Evolutionary conservation across 305 asterid species (phyloP), one percentile per base, ranked within the genome.

Genomic region (Plantago coronopus): DNA sequence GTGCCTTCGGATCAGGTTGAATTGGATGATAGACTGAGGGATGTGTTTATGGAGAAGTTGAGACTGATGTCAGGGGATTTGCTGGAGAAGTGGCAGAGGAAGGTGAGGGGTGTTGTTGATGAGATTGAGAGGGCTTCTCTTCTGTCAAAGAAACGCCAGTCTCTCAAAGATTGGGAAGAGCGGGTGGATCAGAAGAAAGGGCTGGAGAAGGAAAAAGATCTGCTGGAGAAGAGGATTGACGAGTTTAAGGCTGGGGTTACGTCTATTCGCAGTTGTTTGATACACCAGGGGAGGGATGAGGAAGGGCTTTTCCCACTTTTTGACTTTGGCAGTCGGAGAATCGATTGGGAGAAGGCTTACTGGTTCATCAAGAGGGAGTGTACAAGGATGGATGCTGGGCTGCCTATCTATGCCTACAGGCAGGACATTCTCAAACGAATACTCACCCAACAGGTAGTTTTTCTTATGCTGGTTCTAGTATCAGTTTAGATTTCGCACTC

Each of bases 321-420:
- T 42, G 62, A 17, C 37, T 75, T 86, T 58, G 14, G 21, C 6
- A 79, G 59, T 15, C 75, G 78, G 22, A 79, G 70, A 19, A 63
- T 81, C 9, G 74, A 74, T 31, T 89, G 97, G 97, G 73, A 49
- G 72, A 82, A 69, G 70, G 66, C 89, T 62, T 78, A 81, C 65
- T 66, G 34, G 71, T 54, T 84, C 61, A 72, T 89, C 73, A 76
- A 51, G 79, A 91, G 98, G 79, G 98, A 86, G 57, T 76, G 91
- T 57, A 69, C 78, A 74, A 75, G 98, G 77, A 81, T 93, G 63
- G 89, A 81, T 23, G 87, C 80, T 72, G 97, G 98, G 18, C 82
- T 93, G 62, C 97, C 98, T 0, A 82, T 89, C 62, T 93, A 76
- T 44, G 79, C 85, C 48, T 78, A 59, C 65, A 67, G 97, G 29